These are phyloP conservation scores for Globisporangium mamillatum DNA, from an alignment of 352 stramenopile genomes.

Conservation along the genomic window DNA sequence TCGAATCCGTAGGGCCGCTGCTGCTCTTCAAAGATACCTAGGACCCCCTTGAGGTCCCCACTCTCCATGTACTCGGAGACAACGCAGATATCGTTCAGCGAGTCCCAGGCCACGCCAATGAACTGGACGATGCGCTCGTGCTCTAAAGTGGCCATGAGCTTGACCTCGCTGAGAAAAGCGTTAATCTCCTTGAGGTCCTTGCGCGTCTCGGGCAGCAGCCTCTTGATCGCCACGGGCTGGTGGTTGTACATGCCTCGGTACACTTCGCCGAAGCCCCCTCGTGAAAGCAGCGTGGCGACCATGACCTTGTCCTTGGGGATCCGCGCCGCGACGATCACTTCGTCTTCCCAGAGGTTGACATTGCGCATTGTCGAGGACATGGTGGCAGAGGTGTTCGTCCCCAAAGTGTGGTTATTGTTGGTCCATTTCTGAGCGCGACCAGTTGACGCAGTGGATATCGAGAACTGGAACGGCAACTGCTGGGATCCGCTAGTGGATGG, in stretches of 20 bases:
- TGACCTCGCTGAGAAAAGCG: slow-evolving; percentile 49
- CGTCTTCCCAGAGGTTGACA: slow-evolving; percentile 7
- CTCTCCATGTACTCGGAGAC: slow-evolving; percentile 49
- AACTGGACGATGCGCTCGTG: slow-evolving; percentile 66
- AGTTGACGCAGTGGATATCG: not conserved
- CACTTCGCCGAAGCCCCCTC: slow-evolving; percentile 25
- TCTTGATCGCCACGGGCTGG: slow-evolving; percentile 57
- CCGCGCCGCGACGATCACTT: not conserved
- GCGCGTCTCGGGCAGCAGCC: slow-evolving; percentile 40
- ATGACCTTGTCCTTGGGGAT: not conserved
- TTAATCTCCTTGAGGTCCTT: slow-evolving; percentile 54
- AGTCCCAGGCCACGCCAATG: slow-evolving; percentile 61
- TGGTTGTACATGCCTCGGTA: slow-evolving; percentile 33
- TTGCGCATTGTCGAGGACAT: not conserved
- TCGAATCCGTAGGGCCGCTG: slow-evolving; percentile 23
- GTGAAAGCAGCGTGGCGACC: not conserved
- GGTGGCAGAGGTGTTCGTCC: not conserved
- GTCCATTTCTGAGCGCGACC: not conserved
- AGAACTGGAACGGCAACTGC: slow-evolving; percentile 5
- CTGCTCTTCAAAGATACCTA: slow-evolving; percentile 20
- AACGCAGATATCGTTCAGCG: slow-evolving; percentile 36
- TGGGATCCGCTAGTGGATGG: not conserved
- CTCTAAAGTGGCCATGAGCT: slow-evolving; percentile 53
- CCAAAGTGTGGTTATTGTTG: not conserved
- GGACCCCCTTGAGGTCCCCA: slow-evolving; percentile 39